Percentiles rank a stretch among this genome's conserved stretches.
Conservation (phyloP, 768 basidiomycete genomes). For the Amyloporia xantha region DNA sequence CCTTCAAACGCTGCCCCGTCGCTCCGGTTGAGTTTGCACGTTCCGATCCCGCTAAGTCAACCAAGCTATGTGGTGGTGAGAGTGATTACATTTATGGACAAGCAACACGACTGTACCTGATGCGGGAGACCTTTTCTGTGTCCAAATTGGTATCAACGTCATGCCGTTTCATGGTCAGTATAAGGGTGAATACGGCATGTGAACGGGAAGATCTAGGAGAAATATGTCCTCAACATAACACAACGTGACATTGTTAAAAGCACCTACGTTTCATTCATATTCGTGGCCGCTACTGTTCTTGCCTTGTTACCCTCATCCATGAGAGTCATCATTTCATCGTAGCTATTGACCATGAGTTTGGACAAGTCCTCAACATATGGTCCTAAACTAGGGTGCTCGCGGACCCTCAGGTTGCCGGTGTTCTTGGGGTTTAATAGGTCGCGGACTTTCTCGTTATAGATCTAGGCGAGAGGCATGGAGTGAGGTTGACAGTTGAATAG, state of each 20-base stretch:
- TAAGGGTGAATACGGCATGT: conserved; percentile 95
- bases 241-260: neutral
- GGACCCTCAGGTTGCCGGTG: conserved; percentile 89
- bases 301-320: conserved; percentile 99
- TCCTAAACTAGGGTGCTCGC: conserved; percentile 92
- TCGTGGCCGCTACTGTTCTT: conserved; percentile 95
- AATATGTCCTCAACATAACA: neutral
- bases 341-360: conserved; percentile 84
- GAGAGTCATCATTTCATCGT: conserved; percentile 96
- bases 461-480: conserved; percentile 39
- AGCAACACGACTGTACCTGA: conserved; percentile 45
- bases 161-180: conserved; percentile 87
- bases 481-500: too few relatives aligned
- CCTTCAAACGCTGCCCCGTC: conserved; percentile 91
- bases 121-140: conserved; percentile 98
- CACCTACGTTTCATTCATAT: conserved; percentile 98
- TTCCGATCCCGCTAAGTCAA: conserved; percentile 96
- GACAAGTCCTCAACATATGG: conserved; percentile 99
- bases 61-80: conserved; percentile 47
- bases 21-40: conserved; percentile 97
- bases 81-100: neutral
- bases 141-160: conserved; percentile 82
- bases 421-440: conserved; percentile 98
- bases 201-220: conserved; percentile 79
- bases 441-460: conserved; percentile 97